Base-by-base conservation (phyloP, 1,284 basidiomycete species). In the Moesziomyces sp. region DNA sequence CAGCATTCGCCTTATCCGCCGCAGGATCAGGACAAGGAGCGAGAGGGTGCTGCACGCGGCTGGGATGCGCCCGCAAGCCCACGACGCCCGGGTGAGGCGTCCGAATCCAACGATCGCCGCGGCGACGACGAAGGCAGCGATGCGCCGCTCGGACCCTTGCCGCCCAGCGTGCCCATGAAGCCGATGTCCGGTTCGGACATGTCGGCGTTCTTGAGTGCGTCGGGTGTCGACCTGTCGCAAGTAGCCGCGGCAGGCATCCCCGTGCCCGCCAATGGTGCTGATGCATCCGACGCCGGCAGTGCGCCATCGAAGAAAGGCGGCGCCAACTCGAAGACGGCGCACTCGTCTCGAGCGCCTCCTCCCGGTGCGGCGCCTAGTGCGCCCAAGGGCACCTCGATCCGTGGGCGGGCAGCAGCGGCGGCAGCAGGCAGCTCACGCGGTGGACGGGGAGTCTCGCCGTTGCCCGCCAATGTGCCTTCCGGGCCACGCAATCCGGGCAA, bases 401-500 rank as follows among this genome's bases (percentile, higher is more conserved):
- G 69, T 9, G 69, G 69, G 3, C 61, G 69, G 28, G 68, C 68
- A 5, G 67, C 62, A 13, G 52, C 56, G 2, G 16, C 28, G 6
- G 40, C 38, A 1, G 26, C 11, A 11, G 30, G 30, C 30, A 52
- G 40, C 18, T 47, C 69, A 2, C 64, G 64, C 24, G 23, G 40
- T 14, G 60, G 56, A n/a, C 69, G 69, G 1, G 69, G 49, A 30
- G 59, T 61, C 24, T 73, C 69, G 14, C 69, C 69, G 0, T 68
- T 77, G 1, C 74, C 79, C 5, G 52, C 69, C 18, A 78, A 79
- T 24, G 75, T 77, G 0, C 75, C 76, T 7, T 73, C 70, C 2
- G 79, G 79, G 2, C 79, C 79, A 1, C 70, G 70, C 46, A 76
- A 77, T 43, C 74, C 70, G 2, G 77, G 72, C 21, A 70, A 70